Base-by-base conservation (phyloP, 768 basidiomycete species). In the Suillus clintonianus region DNA sequence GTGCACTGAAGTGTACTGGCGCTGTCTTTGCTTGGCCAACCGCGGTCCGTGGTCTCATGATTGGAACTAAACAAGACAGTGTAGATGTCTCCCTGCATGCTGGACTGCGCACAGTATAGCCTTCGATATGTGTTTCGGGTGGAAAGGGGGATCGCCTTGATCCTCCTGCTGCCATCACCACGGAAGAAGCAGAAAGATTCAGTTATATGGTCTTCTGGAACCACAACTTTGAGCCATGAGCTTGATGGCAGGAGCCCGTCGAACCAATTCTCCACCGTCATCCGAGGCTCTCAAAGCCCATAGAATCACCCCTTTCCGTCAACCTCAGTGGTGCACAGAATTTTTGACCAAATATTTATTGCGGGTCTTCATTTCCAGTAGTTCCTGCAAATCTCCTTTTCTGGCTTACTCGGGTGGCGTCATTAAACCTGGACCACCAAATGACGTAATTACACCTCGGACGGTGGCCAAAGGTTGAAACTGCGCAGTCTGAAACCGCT, bases 281-380 rank as follows among this genome's bases (percentile, higher is more conserved):
- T 75, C 67, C 62, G 89, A 77, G 1, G 83, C 84, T 19, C 69
- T 70, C 42, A 78, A 79, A 71, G 86, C 83, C 48, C 70, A 77
- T 15, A 15, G 48, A 60, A 90, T 86, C 13, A 90, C 3, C 89
- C 88, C 70, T 89, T 90, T 13, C 89, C 89, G 5, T 88, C 89
- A 50, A 85, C 84, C 60, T 83, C 78, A 22, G 85, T 84, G 19
- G 19, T 17, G 10, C 37, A 37, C 37, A 37, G 10, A 14, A 39
- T 8, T 34, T 34, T 34, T 6, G 8, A 19, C 30, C 17, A 51
- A 10, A 50, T 45, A 45, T 45, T 10, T 51, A 50, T 17, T 8
- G 47, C 17, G 10, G 50, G 17, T 30, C 15, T 51, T 51, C 50
- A 30, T 51, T 30, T 30, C 50, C 50, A 48, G 13, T 39, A 39